Conservation (phyloP, 176 grass and related monocot genomes). For the Oropetium thomaeum region DNA sequence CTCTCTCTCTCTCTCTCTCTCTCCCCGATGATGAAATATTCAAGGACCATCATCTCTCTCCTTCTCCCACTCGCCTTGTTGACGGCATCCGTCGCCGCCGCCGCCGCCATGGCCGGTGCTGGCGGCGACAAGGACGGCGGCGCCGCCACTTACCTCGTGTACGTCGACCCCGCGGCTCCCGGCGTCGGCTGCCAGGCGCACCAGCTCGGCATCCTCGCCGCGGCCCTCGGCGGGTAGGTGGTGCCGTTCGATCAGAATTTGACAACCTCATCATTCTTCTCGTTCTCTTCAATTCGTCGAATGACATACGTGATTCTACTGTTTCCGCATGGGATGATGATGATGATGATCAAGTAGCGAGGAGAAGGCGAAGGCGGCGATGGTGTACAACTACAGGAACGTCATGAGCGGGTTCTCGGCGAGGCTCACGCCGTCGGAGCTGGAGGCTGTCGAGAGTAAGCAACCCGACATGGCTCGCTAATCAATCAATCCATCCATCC, state of each 20-base stretch:
- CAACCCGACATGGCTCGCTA: too few relatives aligned
- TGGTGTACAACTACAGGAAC: conserved; percentile 76
- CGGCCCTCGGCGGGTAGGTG: conserved; percentile 37
- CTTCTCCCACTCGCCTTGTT: background rate
- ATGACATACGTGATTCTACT: too few relatives aligned
- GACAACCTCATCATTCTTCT: too few relatives aligned
- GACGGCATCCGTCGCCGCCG: background rate
- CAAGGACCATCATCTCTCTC: background rate
- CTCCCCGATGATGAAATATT: conserved; percentile 8
- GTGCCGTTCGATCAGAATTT: too few relatives aligned
- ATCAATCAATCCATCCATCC: background rate
- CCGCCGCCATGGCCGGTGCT: background rate
- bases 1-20: background rate
- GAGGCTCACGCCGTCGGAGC: conserved; percentile 64
- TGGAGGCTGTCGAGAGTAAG: conserved; percentile 63
- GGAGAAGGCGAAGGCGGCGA: conserved; percentile 52
- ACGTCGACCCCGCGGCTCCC: conserved; percentile 21
- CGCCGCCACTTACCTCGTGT: conserved; percentile 29
- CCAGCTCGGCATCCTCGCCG: conserved; percentile 49
- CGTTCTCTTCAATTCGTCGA: too few relatives aligned
- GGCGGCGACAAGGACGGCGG: background rate
- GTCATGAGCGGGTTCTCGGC: conserved; percentile 79
- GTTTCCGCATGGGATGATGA: too few relatives aligned
- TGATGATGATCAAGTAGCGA: too few relatives aligned
- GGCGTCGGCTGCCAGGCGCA: conserved; percentile 22